A percentile compares a stretch with the other conserved stretches of the same genome.
These are phyloP conservation scores for Fomitopsis pulvina DNA, from an alignment of 768 basidiomycete species.

Conservation along the genomic window DNA sequence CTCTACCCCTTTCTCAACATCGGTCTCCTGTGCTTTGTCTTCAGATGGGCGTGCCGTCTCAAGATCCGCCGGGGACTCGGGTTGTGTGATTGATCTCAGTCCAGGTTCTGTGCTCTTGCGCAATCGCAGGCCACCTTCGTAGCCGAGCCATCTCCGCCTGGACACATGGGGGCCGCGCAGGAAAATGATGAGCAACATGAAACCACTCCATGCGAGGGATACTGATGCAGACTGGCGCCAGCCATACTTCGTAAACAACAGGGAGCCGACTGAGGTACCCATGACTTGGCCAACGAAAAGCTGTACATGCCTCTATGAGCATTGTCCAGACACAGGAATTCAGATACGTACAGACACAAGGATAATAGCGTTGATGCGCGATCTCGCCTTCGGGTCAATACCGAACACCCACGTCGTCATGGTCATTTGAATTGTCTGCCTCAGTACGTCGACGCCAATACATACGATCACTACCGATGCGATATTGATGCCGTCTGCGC, in stretches of 20 bases:
- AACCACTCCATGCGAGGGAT: constrained; percentile 50
- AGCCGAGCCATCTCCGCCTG: constrained; percentile 57
- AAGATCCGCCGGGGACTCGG: too few species aligned
- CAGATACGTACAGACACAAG: constrained; percentile 50
- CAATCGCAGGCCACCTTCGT: constrained; percentile 39
- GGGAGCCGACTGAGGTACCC: constrained; percentile 69
- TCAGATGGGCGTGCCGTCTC: too few species aligned
- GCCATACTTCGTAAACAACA: constrained; percentile 61
- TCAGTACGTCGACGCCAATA: constrained; percentile 65
- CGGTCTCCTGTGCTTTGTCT: too few species aligned
- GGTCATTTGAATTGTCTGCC: constrained; percentile 70
- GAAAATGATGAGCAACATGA: constrained; percentile 49
- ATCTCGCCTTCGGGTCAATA: constrained; percentile 14
- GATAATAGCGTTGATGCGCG: constrained; percentile 71
- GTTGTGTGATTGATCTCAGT: too few species aligned
- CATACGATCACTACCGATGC: constrained; percentile 64
- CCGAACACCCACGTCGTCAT: constrained; percentile 47
- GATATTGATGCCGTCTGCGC: constrained; percentile 62
- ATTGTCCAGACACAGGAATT: neutral
- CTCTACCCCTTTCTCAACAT: too few species aligned
- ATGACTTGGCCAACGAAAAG: constrained; percentile 78
- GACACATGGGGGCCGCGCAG: constrained; percentile 59
- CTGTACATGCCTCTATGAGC: constrained; percentile 11
- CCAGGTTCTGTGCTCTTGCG: neutral
- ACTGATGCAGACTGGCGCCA: constrained; percentile 63